Percentiles rank a stretch among this genome's conserved stretches.
phyloP scores from a whole-genome alignment of 2,329 filamentous ascomycete genomes.

The Aspergillus aculeatinus region DNA sequence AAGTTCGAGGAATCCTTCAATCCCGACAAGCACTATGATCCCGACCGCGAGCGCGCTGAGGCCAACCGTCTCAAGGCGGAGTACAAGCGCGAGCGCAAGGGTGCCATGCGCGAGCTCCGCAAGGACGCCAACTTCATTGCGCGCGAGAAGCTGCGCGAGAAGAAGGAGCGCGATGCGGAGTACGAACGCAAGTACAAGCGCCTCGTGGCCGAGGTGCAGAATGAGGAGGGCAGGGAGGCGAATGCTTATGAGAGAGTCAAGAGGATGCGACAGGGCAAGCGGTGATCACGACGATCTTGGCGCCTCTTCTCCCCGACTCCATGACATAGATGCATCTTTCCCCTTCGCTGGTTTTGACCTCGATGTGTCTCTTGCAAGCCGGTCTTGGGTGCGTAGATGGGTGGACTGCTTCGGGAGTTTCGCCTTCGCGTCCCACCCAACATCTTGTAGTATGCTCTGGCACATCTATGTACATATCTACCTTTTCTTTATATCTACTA shows the following conservation, averaged over 20 bases:
- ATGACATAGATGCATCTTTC: background rate
- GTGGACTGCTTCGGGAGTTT: background rate
- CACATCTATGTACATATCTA: background rate
- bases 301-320: too few relatives aligned
- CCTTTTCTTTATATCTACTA: background rate
- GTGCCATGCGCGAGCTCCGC: constrained; percentile 85
- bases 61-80: constrained; percentile 80
- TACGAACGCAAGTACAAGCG: constrained; percentile 97
- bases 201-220: constrained; percentile 91
- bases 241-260: constrained; percentile 91
- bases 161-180: constrained; percentile 87
- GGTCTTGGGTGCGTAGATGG: background rate
- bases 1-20: constrained; percentile 97
- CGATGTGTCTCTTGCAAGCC: constrained; percentile 9
- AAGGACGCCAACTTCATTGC: constrained; percentile 96
- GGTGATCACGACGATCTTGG: constrained; percentile 27
- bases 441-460: background rate
- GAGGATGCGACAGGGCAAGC: constrained; percentile 67
- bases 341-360: background rate
- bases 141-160: constrained; percentile 81
- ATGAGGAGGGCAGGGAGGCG: constrained; percentile 79
- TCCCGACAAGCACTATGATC: constrained; percentile 95
- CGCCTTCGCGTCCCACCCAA: background rate
- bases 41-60: constrained; percentile 84
- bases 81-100: constrained; percentile 94